Conservation (phyloP, 176 grass and related monocot species). For the Thinopyrum elongatum region DNA sequence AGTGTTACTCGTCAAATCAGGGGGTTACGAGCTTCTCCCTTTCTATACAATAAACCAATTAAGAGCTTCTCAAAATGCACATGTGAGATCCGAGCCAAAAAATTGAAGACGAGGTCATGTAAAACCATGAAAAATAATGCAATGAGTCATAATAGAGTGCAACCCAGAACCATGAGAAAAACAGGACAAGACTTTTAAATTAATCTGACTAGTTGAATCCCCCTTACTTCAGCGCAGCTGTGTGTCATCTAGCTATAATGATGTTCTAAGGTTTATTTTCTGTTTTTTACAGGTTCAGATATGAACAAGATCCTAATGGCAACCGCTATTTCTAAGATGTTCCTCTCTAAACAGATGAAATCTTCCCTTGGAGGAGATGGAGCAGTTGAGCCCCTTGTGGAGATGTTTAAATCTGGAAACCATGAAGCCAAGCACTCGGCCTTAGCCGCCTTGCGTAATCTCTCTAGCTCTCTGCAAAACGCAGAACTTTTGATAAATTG, state of each 20-base stretch:
- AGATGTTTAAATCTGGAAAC: conserved; percentile 81
- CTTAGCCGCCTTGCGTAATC: conserved; percentile 72
- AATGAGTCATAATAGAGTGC: neutral
- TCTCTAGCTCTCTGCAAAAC: conserved; percentile 61
- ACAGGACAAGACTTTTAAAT: neutral
- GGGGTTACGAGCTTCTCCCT: neutral
- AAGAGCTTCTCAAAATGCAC: neutral
- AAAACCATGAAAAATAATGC: neutral
- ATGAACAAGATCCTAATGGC: conserved; percentile 99
- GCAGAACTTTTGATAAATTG: conserved; percentile 64
- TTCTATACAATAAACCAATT: neutral
- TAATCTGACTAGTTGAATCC: neutral
- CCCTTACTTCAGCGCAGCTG: neutral
- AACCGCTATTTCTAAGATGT: conserved; percentile 81
- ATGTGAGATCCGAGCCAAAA: neutral
- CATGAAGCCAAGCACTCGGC: conserved; percentile 78
- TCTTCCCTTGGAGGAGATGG: conserved; percentile 71
- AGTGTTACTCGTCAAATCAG: neutral
- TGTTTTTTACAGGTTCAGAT: conserved; percentile 71
- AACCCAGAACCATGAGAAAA: neutral
- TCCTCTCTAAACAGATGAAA: conserved; percentile 82
- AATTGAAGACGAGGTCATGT: neutral
- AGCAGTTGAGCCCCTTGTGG: conserved; percentile 64
- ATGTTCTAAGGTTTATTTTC: neutral
- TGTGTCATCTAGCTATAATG: neutral